Evolutionary conservation across 805 yeast genomes (phyloP).

Genomic region (Metschnikowia picachoensis): DNA sequence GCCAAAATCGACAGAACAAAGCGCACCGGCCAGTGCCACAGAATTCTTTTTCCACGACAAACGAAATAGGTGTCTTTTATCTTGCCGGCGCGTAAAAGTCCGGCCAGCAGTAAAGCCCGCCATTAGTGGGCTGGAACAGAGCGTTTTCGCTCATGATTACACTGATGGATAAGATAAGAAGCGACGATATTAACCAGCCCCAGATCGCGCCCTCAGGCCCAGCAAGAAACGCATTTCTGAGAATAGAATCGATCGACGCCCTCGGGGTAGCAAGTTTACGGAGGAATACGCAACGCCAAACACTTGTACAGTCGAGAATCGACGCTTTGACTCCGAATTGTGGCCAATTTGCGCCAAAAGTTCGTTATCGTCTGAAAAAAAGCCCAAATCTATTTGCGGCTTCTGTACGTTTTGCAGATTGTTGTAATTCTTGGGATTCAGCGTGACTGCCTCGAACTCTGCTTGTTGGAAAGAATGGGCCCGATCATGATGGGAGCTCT

Average conservation of each 20-base stretch:
- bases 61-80: conserved; percentile 21
- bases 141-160: conserved; percentile 64
- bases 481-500: neutral
- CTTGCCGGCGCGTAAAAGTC: conserved; percentile 56
- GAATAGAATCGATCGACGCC: conserved; percentile 54
- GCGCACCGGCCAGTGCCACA: conserved; percentile 60
- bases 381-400: conserved; percentile 19
- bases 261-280: conserved; percentile 68
- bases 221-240: conserved; percentile 50
- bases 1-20: conserved; percentile 73
- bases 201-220: conserved; percentile 66
- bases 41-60: conserved; percentile 65
- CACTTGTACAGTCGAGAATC: conserved; percentile 57
- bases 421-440: conserved; percentile 24
- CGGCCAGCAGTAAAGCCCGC: conserved; percentile 68
- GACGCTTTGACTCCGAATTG: conserved; percentile 62
- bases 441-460: conserved; percentile 23
- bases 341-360: conserved; percentile 59
- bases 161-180: conserved; percentile 55
- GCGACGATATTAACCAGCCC: conserved; percentile 66
- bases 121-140: conserved; percentile 68
- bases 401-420: conserved; percentile 28
- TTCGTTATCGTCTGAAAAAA: conserved; percentile 21
- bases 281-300: conserved; percentile 71
- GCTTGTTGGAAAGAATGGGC: conserved; percentile 19